Evolutionary conservation across 345 rosid genomes (phyloP), one percentile per base, ranked within the genome.

Genomic region (Populus ilicifolia): DNA sequence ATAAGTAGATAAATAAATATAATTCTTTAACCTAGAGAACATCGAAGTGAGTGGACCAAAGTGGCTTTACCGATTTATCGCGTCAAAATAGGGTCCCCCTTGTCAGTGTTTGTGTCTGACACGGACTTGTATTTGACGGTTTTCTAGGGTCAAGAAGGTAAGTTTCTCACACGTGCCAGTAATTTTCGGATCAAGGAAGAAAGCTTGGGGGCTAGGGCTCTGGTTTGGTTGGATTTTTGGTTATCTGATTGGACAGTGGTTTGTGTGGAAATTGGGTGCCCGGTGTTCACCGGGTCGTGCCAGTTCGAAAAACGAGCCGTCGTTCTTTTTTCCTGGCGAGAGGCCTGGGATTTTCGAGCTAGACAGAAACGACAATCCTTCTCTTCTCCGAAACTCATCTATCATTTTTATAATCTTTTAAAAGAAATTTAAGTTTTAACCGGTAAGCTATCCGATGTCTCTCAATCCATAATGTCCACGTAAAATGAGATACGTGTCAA

Each of bases 1-100:
- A 0, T 3, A 30, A 3, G 2, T 0, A 39, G 8, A 39, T 39
- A 39, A 39, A 39, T 9, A 39, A 39, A 39, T 39, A 39, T 39
- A 39, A 39, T 8, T 39, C 9, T 39, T 39, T 10, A 5, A 35
- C 75, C 56, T 62, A 18, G 80, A 30, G 56, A 35, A 23, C 69
- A 64, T 35, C 75, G 72, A 63, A 79, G 80, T 56, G 77, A 66
- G 71, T 77, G 81, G 79, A 64, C 63, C 5, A 14, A 25, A 69
- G 41, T n/a, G 25, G 27, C 0, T 38, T 23, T 29, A 56, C 67
- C 11, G 59, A 23, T 35, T 70, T 74, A 64, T 69, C 69, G 64
- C 56, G 44, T 80, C 74, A 75, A 44, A 27, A 36, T 27, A 54
- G 69, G 64, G 76, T 41, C 65, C 12, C 61, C 65, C 0, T 78